phyloP scores from a whole-genome alignment of 208 protist genomes.

The Phytomonas sp. region DNA sequence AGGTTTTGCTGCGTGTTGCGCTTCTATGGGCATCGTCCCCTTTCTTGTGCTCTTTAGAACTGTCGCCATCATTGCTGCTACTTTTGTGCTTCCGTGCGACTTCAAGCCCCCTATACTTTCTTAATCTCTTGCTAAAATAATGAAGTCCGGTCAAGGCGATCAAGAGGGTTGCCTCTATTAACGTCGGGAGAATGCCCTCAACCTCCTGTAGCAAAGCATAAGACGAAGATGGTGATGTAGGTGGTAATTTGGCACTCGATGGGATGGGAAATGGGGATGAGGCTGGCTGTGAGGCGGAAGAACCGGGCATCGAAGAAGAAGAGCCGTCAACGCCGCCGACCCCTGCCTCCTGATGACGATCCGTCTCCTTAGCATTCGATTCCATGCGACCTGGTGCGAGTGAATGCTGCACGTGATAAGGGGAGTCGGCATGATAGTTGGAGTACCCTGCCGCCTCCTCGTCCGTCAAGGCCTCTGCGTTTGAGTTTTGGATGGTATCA shows the following conservation, averaged over 20 bases:
- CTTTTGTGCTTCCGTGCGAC: neutral
- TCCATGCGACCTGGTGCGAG: neutral
- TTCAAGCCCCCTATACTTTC: neutral
- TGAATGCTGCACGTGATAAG: neutral
- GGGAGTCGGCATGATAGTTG: neutral
- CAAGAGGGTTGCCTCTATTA: slow-evolving; percentile 21
- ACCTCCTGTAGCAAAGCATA: slow-evolving; percentile 10
- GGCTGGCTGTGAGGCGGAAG: neutral
- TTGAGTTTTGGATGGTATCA: slow-evolving; percentile 37
- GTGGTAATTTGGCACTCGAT: neutral
- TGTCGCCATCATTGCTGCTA: slow-evolving; percentile 1
- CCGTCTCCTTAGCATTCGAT: neutral
- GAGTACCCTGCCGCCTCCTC: neutral
- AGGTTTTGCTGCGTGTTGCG: neutral
- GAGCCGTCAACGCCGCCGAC: neutral
- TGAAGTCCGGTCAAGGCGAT: slow-evolving; percentile 18
- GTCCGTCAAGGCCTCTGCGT: neutral
- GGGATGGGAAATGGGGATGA: neutral
- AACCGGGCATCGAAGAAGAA: neutral
- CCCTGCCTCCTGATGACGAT: neutral
- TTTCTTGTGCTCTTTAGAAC: neutral
- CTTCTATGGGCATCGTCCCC: neutral
- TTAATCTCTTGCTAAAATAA: neutral
- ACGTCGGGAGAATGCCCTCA: slow-evolving; percentile 21
- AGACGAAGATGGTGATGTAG: neutral